Conservation (phyloP, 2,329 filamentous ascomycete species). For the Sclerotinia subarctica region DNA sequence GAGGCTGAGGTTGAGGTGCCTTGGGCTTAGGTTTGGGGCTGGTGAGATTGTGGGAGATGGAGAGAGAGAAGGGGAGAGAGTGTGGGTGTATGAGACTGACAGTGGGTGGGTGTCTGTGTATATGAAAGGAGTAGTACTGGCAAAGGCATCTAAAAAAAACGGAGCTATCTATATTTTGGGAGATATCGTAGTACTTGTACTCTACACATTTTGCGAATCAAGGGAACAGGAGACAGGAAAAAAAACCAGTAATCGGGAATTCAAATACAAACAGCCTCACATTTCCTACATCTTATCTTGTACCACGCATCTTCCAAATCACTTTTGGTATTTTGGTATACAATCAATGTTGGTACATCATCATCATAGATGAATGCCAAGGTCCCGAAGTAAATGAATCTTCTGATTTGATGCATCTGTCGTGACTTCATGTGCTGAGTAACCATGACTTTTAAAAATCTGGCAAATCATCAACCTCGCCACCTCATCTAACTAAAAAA, state of each 20-base stretch:
- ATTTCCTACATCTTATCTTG: neutral
- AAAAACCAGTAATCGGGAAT: neutral
- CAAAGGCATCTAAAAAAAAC: neutral
- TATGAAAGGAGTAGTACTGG: no score
- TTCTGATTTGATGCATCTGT: conserved; percentile 18
- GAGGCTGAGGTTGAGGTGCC: conserved; percentile 32
- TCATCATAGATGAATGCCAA: conserved; percentile 1
- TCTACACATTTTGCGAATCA: neutral
- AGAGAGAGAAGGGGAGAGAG: neutral
- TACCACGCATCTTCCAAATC: neutral
- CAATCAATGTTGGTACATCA: neutral
- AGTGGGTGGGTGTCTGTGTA: no score
- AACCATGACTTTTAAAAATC: conserved; percentile 4
- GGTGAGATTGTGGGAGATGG: neutral
- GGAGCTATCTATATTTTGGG: neutral
- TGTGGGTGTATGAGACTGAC: no score
- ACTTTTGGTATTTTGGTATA: conserved; percentile 1
- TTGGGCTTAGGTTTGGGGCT: neutral
- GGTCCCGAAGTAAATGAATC: neutral
- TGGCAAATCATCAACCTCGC: conserved; percentile 2
- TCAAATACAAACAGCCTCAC: neutral
- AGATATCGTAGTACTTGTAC: neutral
- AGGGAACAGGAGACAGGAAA: neutral
- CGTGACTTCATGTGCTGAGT: conserved; percentile 17
- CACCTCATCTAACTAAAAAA: conserved; percentile 11